Base-by-base conservation (phyloP, 805 yeast species). In the Kuraishia hungarica region DNA sequence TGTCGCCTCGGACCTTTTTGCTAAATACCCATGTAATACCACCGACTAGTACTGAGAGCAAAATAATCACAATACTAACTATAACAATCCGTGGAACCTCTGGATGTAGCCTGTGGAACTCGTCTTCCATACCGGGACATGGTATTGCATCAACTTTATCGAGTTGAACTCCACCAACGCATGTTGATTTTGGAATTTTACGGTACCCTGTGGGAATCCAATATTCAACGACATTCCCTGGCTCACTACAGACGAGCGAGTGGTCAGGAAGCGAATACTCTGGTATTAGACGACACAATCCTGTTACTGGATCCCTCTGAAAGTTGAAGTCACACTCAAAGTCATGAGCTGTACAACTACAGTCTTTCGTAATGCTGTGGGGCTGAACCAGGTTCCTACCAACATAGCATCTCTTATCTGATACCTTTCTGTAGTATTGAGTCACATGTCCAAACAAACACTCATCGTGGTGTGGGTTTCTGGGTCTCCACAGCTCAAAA, bases 251-350 rank as follows among this genome's bases (percentile, higher is more conserved):
- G 55, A 80, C 75, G 57, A 77, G 78, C 50, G 77, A 69, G 58
- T 84, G 84, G 61, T 87, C 87, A 19, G 85, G 82, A 10, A 92
- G 88, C 2, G 75, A 67, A 57, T 78, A 74, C 0, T 96, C 97
- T 17, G 79, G 77, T 19, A 89, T 88, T 50, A 89, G 78, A 64
- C 79, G 81, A 72, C 97, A 92, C 15, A 87, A 82, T 28, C 93
- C 93, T 62, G 86, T 93, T 0, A 62, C 58, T 2, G 43, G 43
- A 56, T 83, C 87, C 55, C 86, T 77, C 59, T 68, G 76, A 67
- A 78, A 90, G 69, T 90, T 89, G 74, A 82, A 87, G 66, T 92
- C 97, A 78, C 98, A 92, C 68, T 92, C 98, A 64, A 72, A 93
- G 64, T 91, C 98, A 56, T 80, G 79, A 66, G 94, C 79, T 0